Base-by-base conservation (phyloP, 768 basidiomycete genomes). In the Tricholoma furcatifolium region DNA sequence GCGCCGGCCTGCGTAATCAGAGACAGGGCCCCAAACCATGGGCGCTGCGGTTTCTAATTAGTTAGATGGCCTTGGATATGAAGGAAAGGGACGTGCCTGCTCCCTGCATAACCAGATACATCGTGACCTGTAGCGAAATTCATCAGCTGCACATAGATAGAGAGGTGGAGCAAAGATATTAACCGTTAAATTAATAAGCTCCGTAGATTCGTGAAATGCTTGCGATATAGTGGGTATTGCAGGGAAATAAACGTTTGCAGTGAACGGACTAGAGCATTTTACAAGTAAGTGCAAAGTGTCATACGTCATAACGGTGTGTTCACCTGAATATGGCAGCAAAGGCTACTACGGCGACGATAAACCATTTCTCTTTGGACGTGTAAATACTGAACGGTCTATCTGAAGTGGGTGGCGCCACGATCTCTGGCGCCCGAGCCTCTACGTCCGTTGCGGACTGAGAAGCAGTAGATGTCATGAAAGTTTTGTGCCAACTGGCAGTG, bases 151-250 rank as follows among this genome's bases (percentile, higher is more conserved):
- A 31, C 17, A 21, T 18, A 34, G n/a, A 10, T 42, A 7, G 32
- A 2, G 2, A 18, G 9, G 15, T 49, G 75, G 23, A 52, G 8
- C 5, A 18, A 74, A 15, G 77, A 54, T 6, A 45, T 46, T 38
- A 50, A 92, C 85, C 7, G 90, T 89, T 39, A 93, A 65, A 64
- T 91, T 92, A 38, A 93, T 91, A 9, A 84, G 72, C 59, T 90
- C 87, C 8, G 76, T 77, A 0, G 84, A 81, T 50, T 82, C 80
- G 60, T 84, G 63, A 62, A 94, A 90, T 3, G 71, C 85, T 17
- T 55, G 55, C 1, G 84, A 75, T 20, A 93, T 69, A 0, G 79
- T 74, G 1, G 91, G 91, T 36, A 94, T 85, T 11, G 84, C 88
- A 6, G 90, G 89, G 43, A 90, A 81, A 63, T 91, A 92, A 51